A percentile compares a stretch with the other conserved stretches of the same genome.
Evolutionary conservation across 352 stramenopile species (phyloP).

Genomic region (Phytophthora meadii): DNA sequence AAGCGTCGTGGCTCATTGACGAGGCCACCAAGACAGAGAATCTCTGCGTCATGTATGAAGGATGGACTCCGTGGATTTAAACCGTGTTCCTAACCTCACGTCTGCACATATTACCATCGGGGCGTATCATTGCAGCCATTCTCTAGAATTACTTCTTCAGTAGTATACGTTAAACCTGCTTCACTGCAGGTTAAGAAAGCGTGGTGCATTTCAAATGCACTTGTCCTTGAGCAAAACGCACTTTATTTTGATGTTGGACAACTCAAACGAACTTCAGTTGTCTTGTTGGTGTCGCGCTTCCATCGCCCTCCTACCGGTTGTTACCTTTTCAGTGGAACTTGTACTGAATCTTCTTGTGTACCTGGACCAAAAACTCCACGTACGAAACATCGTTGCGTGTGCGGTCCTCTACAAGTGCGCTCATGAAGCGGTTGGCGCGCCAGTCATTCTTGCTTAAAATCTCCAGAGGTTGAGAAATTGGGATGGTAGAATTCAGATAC

Average conservation of each 20-base stretch:
- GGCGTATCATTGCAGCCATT: too few relatives aligned
- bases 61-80: slow-evolving; percentile 90
- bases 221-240: slow-evolving; percentile 19
- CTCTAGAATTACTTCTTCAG: too few relatives aligned
- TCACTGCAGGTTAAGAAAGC: too few relatives aligned
- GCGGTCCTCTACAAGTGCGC: slow-evolving; percentile 86
- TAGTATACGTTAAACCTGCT: too few relatives aligned
- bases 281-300: slow-evolving; percentile 31
- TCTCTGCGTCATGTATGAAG: slow-evolving; percentile 90
- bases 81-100: too few relatives aligned
- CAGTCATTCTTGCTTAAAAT: slow-evolving; percentile 89
- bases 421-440: slow-evolving; percentile 86
- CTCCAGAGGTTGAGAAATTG: slow-evolving; percentile 84
- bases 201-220: too few relatives aligned
- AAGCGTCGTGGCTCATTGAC: slow-evolving; percentile 83
- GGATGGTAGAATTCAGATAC: slow-evolving; percentile 84
- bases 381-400: slow-evolving; percentile 89
- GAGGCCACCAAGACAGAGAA: slow-evolving; percentile 85
- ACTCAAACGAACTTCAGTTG: slow-evolving; percentile 3
- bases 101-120: too few relatives aligned
- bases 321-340: slow-evolving; percentile 80
- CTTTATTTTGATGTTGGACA: slow-evolving; percentile 35
- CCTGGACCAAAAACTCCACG: slow-evolving; percentile 90
- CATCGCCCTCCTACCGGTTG: slow-evolving; percentile 13
- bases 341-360: slow-evolving; percentile 93